These are phyloP conservation scores for Mangifera indica DNA, from an alignment of 345 rosid genomes.

Conservation along the genomic window DNA sequence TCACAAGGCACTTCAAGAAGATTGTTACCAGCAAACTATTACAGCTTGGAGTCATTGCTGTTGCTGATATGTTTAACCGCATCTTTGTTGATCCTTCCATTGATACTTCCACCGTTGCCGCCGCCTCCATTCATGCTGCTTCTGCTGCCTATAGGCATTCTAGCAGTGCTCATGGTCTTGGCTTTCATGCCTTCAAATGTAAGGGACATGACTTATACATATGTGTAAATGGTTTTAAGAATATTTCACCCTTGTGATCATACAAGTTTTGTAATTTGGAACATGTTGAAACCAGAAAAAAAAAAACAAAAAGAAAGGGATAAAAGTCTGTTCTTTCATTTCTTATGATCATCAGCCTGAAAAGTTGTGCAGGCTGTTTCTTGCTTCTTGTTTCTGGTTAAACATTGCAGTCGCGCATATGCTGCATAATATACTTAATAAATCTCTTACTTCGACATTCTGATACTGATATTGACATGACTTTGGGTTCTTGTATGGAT, in stretches of 20 bases:
- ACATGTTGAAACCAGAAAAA: constrained; percentile 1
- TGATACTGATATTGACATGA: no score
- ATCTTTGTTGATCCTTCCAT: constrained; percentile 68
- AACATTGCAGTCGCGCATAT: no score
- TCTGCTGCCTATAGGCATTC: constrained; percentile 66
- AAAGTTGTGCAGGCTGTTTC: neutral
- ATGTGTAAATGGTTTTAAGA: constrained; percentile 36
- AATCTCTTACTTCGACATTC: no score
- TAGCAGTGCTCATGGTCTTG: constrained; percentile 61
- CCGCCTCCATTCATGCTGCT: constrained; percentile 85
- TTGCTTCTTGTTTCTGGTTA: neutral
- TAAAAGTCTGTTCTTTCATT: neutral
- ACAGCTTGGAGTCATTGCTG: constrained; percentile 61
- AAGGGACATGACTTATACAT: constrained; percentile 43
- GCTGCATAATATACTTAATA: no score
- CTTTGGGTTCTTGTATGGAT: no score
- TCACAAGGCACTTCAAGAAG: constrained; percentile 35
- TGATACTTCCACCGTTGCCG: constrained; percentile 80
- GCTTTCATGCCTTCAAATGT: constrained; percentile 69
- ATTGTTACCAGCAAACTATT: constrained; percentile 45
- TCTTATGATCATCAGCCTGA: constrained; percentile 1
- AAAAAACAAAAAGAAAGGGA: neutral
- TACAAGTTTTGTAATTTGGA: constrained; percentile 11
- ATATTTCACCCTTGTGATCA: neutral
- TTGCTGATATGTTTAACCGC: constrained; percentile 60